Evolutionary conservation across 1,284 basidiomycete genomes (phyloP).

Genomic region (Fomes fomentarius): DNA sequence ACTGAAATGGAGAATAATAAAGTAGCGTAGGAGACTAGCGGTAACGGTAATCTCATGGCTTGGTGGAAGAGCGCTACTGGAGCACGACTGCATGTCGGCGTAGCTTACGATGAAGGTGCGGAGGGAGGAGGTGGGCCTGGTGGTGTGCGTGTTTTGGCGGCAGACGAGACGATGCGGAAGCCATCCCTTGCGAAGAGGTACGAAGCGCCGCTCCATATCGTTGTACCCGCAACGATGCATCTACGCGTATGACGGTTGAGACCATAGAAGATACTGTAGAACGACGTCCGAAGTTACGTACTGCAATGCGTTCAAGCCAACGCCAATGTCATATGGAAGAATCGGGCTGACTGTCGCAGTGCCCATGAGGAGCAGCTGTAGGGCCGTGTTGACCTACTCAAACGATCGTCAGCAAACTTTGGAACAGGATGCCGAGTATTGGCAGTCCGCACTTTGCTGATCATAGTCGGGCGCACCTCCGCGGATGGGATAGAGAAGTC

Average conservation of each 20-base stretch:
- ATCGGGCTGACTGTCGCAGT: constrained; percentile 85
- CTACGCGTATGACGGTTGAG: constrained; percentile 45
- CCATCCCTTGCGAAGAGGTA: constrained; percentile 65
- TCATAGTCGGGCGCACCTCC: constrained; percentile 87
- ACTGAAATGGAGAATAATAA: no score
- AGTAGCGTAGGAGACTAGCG: no score
- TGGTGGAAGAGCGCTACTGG: background rate
- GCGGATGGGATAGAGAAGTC: constrained; percentile 94
- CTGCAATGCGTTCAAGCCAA: constrained; percentile 66
- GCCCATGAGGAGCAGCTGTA: constrained; percentile 92
- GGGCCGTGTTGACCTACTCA: constrained; percentile 84
- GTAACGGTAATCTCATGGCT: no score
- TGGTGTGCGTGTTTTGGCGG: constrained; percentile 17
- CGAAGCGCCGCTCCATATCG: constrained; percentile 90
- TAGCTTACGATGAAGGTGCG: background rate
- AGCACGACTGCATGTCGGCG: background rate
- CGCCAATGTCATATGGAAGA: constrained; percentile 61
- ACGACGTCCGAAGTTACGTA: constrained; percentile 38
- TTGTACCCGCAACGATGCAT: constrained; percentile 86
- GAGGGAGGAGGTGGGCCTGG: constrained; percentile 10
- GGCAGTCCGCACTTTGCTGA: constrained; percentile 74
- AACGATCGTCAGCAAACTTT: background rate
- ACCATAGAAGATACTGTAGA: background rate
- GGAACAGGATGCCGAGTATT: background rate
- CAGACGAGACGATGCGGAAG: constrained; percentile 29